phyloP scores from a whole-genome alignment of 208 protist genomes.

The Trypanosoma melophagium region DNA sequence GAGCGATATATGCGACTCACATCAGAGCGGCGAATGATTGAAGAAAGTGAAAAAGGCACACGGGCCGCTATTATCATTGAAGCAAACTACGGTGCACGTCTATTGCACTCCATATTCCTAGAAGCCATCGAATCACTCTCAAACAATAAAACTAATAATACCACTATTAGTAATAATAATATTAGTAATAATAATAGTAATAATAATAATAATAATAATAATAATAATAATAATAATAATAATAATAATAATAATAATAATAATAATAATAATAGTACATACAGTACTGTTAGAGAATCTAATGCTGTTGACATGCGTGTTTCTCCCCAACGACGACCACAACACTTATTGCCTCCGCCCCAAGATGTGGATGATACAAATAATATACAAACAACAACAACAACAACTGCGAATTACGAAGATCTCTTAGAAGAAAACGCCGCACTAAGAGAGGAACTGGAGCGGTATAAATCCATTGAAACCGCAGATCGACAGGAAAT shows the following conservation, averaged over 20 bases:
- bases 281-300: not conserved
- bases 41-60: conserved; percentile 21
- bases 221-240: not conserved
- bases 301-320: too few relatives aligned
- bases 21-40: conserved; percentile 23
- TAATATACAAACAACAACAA: not conserved
- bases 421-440: conserved; percentile 24
- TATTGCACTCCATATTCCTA: conserved; percentile 28
- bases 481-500: conserved; percentile 23
- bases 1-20: conserved; percentile 18
- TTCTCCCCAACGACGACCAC: too few relatives aligned
- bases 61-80: conserved; percentile 23
- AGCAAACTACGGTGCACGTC: conserved; percentile 26
- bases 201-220: not conserved
- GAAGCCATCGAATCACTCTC: conserved; percentile 2
- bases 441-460: conserved; percentile 17
- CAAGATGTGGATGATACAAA: not conserved
- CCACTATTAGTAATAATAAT: not conserved
- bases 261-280: not conserved
- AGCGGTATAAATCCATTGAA: conserved; percentile 27
- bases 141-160: not conserved
- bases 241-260: not conserved
- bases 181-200: not conserved
- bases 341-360: not conserved
- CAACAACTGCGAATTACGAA: not conserved